A percentile compares a stretch with the other conserved stretches of the same genome.
Evolutionary conservation across 208 protist genomes (phyloP).

Genomic region (Leishmania turanica): DNA sequence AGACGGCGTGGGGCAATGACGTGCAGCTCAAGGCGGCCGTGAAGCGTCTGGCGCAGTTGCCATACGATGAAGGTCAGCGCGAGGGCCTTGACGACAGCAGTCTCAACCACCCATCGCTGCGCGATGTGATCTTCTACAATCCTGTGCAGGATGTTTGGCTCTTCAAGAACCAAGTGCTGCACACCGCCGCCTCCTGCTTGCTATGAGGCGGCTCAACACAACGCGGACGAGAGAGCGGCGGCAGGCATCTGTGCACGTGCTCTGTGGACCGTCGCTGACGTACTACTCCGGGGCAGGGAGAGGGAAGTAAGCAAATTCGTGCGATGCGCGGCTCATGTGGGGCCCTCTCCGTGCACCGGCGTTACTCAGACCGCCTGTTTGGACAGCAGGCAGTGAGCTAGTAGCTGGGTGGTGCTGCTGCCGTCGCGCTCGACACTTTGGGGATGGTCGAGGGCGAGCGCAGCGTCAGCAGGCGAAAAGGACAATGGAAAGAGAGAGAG

Average conservation of each 20-base stretch:
- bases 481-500: too few relatives aligned
- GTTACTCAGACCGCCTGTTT: neutral
- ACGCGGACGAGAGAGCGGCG: neutral
- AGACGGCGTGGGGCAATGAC: constrained; percentile 60
- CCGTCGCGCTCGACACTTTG: neutral
- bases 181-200: constrained; percentile 79
- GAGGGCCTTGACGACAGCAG: constrained; percentile 69
- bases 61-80: constrained; percentile 70
- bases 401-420: neutral
- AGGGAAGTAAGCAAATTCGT: neutral
- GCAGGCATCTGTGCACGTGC: neutral
- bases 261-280: neutral
- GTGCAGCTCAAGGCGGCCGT: constrained; percentile 48
- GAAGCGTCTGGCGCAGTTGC: constrained; percentile 62
- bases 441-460: neutral
- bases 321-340: neutral
- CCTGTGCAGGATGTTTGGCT: constrained; percentile 82
- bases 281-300: neutral
- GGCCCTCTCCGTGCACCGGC: neutral
- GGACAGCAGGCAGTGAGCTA: neutral
- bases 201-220: constrained; percentile 18
- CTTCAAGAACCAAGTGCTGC: constrained; percentile 73
- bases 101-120: constrained; percentile 54
- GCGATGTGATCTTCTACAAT: constrained; percentile 84
- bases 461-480: neutral